A percentile compares a stretch with the other conserved stretches of the same genome.
Conservation (phyloP, 257 asterid genomes). For the Gentiana dahurica region DNA sequence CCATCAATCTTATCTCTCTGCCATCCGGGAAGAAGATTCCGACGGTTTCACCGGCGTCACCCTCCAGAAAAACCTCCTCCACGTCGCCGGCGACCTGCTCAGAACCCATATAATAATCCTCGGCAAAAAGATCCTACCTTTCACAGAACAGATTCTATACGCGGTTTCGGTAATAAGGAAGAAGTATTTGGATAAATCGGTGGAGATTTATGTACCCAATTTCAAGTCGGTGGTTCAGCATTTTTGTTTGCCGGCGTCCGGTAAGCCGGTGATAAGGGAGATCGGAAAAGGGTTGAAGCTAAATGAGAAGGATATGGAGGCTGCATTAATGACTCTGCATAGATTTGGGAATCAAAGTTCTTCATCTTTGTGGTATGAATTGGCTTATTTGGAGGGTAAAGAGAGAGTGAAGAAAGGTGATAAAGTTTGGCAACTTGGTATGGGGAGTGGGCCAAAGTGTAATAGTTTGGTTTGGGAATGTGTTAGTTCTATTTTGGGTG, state of each 20-base stretch:
- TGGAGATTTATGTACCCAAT: constrained; percentile 50
- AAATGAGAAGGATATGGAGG: constrained; percentile 26
- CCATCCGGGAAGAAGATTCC: constrained; percentile 63
- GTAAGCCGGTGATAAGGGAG: constrained; percentile 56
- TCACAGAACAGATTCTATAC: constrained; percentile 35
- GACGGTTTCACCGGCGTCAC: constrained; percentile 66
- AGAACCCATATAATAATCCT: constrained; percentile 42
- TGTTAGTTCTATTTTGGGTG: constrained; percentile 32
- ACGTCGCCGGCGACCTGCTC: constrained; percentile 69
- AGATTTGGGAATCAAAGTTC: constrained; percentile 54
- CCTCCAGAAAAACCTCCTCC: constrained; percentile 44
- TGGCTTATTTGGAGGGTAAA: constrained; percentile 59
- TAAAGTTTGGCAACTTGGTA: constrained; percentile 58
- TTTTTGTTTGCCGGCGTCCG: constrained; percentile 73
- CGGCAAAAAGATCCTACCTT: constrained; percentile 47
- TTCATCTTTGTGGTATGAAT: constrained; percentile 70
- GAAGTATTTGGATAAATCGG: constrained; percentile 29
- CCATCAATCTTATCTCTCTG: constrained; percentile 50
- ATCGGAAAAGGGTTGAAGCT: constrained; percentile 27
- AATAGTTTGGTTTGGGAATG: constrained; percentile 57
- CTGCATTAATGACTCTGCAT: constrained; percentile 47
- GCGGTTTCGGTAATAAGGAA: constrained; percentile 24
- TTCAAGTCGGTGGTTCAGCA: constrained; percentile 61
- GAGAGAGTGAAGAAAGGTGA: constrained; percentile 56
- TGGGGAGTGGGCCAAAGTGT: constrained; percentile 82